These are phyloP conservation scores for Pilaira anomala DNA, from an alignment of 192 early-diverging fungal genomes.

Conservation along the genomic window DNA sequence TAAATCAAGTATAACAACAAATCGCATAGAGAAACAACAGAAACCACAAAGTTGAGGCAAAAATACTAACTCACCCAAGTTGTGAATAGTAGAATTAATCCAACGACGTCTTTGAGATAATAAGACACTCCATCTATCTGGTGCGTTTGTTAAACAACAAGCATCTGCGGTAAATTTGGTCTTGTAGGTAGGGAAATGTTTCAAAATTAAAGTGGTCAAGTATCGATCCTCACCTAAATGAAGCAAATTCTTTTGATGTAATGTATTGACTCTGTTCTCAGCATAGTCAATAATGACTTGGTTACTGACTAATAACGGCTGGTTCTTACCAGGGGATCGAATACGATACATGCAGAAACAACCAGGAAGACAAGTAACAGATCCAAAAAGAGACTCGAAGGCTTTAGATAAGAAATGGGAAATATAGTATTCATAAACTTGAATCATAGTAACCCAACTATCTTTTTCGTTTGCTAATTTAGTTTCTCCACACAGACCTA, in stretches of 20 bases:
- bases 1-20: constrained; percentile 92
- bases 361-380: constrained; percentile 94
- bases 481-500: constrained; percentile 96
- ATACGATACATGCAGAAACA: constrained; percentile 99
- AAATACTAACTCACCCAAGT: constrained; percentile 89
- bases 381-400: constrained; percentile 95
- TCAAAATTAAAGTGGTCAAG: constrained; percentile 86
- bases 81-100: constrained; percentile 99
- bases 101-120: constrained; percentile 98
- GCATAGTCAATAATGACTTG: constrained; percentile 90
- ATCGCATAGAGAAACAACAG: constrained; percentile 95
- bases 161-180: constrained; percentile 91
- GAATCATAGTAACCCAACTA: constrained; percentile 97
- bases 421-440: constrained; percentile 98
- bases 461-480: constrained; percentile 87
- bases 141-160: constrained; percentile 87
- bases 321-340: constrained; percentile 80
- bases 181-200: constrained; percentile 96
- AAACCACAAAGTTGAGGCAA: constrained; percentile 94
- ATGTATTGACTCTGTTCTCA: constrained; percentile 89
- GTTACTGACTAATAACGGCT: constrained; percentile 86
- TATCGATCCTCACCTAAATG: constrained; percentile 98
- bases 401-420: constrained; percentile 94
- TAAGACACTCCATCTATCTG: constrained; percentile 89
- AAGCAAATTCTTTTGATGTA: constrained; percentile 98